phyloP scores from a whole-genome alignment of 2,329 filamentous ascomycete species.

The Penicillium sp. region DNA sequence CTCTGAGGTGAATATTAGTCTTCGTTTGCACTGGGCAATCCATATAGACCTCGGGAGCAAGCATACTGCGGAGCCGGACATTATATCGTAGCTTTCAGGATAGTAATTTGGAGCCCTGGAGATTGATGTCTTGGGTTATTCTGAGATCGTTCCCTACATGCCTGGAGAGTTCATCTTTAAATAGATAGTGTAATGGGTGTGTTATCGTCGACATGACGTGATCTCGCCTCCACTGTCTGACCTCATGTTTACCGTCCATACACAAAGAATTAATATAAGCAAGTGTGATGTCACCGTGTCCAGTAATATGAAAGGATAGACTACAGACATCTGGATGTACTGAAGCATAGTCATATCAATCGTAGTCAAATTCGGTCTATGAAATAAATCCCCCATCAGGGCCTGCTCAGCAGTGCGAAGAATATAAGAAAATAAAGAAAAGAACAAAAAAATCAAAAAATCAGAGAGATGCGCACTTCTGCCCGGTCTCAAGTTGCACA shows the following conservation, averaged over 20 bases:
- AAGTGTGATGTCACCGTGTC: background rate
- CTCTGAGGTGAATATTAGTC: background rate
- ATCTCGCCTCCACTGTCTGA: background rate
- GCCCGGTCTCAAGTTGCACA: constrained; percentile 38
- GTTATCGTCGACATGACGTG: constrained; percentile 6
- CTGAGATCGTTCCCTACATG: background rate
- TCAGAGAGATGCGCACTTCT: constrained; percentile 48
- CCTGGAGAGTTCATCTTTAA: background rate
- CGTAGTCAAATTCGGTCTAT: constrained; percentile 20
- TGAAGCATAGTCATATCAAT: constrained; percentile 13
- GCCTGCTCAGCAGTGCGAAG: constrained; percentile 23
- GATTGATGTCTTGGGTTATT: background rate
- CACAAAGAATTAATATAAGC: background rate
- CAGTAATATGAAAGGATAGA: background rate
- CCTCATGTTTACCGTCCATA: background rate
- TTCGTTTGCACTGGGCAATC: background rate
- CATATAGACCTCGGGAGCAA: too few species aligned
- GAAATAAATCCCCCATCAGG: constrained; percentile 10
- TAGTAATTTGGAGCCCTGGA: background rate
- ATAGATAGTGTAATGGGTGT: background rate
- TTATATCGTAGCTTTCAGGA: background rate
- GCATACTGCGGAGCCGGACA: background rate
- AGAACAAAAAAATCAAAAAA: constrained; percentile 20
- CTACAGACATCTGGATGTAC: background rate
- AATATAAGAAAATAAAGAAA: constrained; percentile 9